Base-by-base conservation (phyloP, 2,329 filamentous ascomycete species). In the Sarocladium strictum region DNA sequence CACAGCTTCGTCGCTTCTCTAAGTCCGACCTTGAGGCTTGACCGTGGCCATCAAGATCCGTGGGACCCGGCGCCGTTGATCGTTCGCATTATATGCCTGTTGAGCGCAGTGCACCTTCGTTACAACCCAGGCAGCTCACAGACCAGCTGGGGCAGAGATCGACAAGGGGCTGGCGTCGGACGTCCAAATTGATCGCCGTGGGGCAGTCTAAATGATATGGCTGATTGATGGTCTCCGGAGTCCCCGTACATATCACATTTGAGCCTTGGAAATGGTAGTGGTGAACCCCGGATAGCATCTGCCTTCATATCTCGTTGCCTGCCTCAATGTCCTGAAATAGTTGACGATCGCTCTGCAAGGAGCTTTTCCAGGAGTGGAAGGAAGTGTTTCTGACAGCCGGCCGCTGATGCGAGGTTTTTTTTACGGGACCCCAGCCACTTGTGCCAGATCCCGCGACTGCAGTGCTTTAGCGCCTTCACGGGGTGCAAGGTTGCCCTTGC, bases 381-480 rank as follows among this genome's bases (percentile, higher is more conserved):
- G 9, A 17, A 19, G n/a, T 43, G 14, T 23, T 23, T 10, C 29
- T 51, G 47, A 6, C 47, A 45, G 14, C 43, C 43, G 23, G 23
- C 43, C 26, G 47, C 27, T 29, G 24, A 51, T 51, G 47, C 47
- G 47, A 51, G 47, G 47, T 51, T 51, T 51, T 51, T 32, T 35
- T 32, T 26, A 51, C 47, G 47, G 47, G 47, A 35, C 47, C 47
- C 47, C 47, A 51, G 47, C 47, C 47, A 51, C 47, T 51, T 51
- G 47, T 29, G 47, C 47, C 47, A 51, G 47, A 51, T 51, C 47
- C 47, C 47, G 47, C 47, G 47, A 35, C 26, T 35, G 27, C 47
- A 51, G 47, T 19, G 27, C 47, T 35, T 51, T 51, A 51, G 47
- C 47, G 47, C 23, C n/a, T 23, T 51, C 17, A 14, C 17, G 10